Base-by-base conservation (phyloP, 2,329 filamentous ascomycete species). In the Ophiostoma fasciatum region DNA sequence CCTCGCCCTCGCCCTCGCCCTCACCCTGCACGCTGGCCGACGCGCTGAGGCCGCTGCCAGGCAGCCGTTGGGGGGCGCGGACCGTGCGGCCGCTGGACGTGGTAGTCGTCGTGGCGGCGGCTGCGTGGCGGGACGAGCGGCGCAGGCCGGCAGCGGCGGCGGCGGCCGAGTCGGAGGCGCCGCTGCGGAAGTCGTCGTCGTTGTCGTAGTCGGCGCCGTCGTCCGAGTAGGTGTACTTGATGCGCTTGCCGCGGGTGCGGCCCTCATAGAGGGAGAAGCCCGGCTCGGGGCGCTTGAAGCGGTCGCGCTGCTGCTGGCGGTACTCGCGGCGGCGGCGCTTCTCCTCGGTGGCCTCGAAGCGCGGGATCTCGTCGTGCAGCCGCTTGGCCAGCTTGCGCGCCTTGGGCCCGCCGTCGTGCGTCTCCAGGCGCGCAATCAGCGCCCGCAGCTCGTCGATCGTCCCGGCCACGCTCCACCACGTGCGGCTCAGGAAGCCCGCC, bases 181-280 rank as follows among this genome's bases (percentile, higher is more conserved):
- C n/a, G n/a, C n/a, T n/a, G n/a, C n/a, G 70, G 35, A 74, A 73
- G 13, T 78, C 74, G 34, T 43, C 92, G 83, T 92, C n/a, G n/a
- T n/a, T n/a, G n/a, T n/a, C n/a, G n/a, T n/a, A n/a, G n/a, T n/a
- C n/a, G n/a, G n/a, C n/a, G n/a, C n/a, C n/a, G n/a, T n/a, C 83
- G 35, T 94, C 87, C 0, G 85, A 92, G 52, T 82, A 98, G 0
- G 84, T 98, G 52, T 98, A 98, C 57, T 87, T 92, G 60, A 93
- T 81, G 42, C 88, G 81, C 64, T 98, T 96, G 38, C 90, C 90
- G 40, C 90, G 76, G 5, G 92, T 98, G 36, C 90, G 82, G 33
- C 90, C 90, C 61, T 98, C 90, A 55, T 98, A 98, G 39, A 93
- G 65, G 1, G 87, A 94, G 53, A 88, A 92, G 5, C 85, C 85